Conservation (phyloP, 2,329 filamentous ascomycete genomes). For the Venturiaceae sp. region DNA sequence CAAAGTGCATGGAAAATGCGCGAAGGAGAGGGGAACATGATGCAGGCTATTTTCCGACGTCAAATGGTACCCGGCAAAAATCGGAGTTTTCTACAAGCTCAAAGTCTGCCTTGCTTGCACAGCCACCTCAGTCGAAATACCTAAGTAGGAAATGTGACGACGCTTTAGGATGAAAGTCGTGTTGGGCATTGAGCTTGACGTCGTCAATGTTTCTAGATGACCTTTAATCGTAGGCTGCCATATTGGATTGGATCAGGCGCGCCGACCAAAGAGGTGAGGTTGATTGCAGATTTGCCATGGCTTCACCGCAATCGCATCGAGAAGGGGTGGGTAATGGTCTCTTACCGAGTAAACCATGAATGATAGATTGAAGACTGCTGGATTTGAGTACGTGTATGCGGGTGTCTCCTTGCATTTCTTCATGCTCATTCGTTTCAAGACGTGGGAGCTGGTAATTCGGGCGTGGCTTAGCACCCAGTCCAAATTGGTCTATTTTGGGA, state of each 20-base stretch:
- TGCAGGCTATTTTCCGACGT: neutral
- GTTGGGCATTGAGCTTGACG: neutral
- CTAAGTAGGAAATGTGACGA: neutral
- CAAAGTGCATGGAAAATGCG: neutral
- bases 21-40: neutral
- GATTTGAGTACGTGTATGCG: neutral
- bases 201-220: neutral
- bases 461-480: neutral
- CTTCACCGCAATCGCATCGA: neutral
- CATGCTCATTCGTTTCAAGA: neutral
- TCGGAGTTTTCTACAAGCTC: neutral
- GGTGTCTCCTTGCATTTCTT: neutral
- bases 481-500: neutral
- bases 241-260: neutral
- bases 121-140: neutral
- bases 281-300: neutral
- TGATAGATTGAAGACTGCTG: neutral
- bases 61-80: neutral
- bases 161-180: neutral
- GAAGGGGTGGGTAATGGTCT: neutral
- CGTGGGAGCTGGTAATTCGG: neutral
- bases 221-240: neutral
- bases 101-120: neutral
- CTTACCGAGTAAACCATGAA: neutral
- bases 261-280: neutral